Base-by-base conservation (phyloP, 2,329 filamentous ascomycete species). In the Aspergillus niger region DNA sequence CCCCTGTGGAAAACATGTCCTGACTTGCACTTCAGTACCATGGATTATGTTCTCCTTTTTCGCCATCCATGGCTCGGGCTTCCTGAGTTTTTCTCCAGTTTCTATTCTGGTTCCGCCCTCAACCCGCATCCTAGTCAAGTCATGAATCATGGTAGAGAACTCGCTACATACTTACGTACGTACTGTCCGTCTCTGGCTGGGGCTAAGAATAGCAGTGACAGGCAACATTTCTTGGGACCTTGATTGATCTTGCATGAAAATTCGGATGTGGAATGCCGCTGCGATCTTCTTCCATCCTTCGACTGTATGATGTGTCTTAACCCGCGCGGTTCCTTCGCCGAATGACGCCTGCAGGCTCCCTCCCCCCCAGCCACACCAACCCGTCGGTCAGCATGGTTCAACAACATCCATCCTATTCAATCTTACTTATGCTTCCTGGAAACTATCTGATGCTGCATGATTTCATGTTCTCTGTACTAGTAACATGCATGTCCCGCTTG, bases 21-120 rank as follows among this genome's bases (percentile, higher is more conserved):
- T 13, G 41, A 24, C 7, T 5, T 15, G 17, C n/a, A 8, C 6
- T 52, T 8, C 32, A n/a, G 36, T 30, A 8, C 20, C 26, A 6
- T 44, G 38, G 8, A 30, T 39, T 11, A 3, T 28, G 11, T 36
- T 36, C 32, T 36, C 13, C 22, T 2, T 20, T 20, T 22, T 28
- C 7, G 22, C 52, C 26, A 17, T 44, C 22, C 28, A 28, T 30
- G 24, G 15, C 22, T 55, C 36, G 13, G 32, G 32, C 30, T n/a
- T 28, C 28, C 26, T 50, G 47, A 28, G 11, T 13, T 13, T 24
- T 30, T 28, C 28, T 15, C 52, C 52, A n/a, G 20, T 44, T 55
- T 55, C 53, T 55, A 55, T 55, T 55, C 43, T 55, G 39, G 39
- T 47, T 44, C 7, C 20, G 43, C n/a, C 26, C 30, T 44, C 26